Conservation (phyloP, 169 alveolate species). For the Eimeria falciformis region DNA sequence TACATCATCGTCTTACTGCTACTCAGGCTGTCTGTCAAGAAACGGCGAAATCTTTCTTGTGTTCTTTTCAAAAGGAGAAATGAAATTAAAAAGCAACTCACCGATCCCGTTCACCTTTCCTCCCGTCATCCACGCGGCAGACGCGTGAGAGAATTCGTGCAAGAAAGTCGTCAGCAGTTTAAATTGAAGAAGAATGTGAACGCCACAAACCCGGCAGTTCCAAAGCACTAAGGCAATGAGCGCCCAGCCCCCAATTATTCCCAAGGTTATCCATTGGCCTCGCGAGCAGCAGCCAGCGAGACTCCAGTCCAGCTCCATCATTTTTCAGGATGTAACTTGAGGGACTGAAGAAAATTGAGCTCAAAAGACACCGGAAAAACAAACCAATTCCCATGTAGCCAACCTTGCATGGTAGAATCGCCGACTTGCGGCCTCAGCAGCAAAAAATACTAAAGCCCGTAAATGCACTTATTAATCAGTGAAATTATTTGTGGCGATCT, state of each 20-base stretch:
- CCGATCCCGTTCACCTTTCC: constrained; percentile 85
- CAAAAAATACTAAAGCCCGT: too few species aligned
- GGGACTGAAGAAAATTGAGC: too few species aligned
- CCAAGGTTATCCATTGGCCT: constrained; percentile 74
- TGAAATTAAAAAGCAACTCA: background rate
- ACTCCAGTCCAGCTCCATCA: constrained; percentile 69
- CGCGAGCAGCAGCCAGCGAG: constrained; percentile 66
- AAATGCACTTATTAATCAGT: too few species aligned
- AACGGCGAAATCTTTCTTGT: background rate
- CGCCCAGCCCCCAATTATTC: constrained; percentile 59
- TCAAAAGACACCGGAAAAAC: too few species aligned
- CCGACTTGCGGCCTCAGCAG: too few species aligned
- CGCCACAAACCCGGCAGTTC: constrained; percentile 60
- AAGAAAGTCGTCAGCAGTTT: constrained; percentile 84
- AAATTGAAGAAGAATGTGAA: constrained; percentile 81
- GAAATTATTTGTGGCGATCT: too few species aligned
- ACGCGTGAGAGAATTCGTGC: constrained; percentile 86
- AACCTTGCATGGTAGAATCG: too few species aligned
- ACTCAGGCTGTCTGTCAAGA: background rate
- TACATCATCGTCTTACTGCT: background rate
- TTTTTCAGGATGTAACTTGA: background rate
- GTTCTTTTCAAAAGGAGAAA: background rate
- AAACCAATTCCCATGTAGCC: too few species aligned
- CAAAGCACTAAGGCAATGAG: constrained; percentile 51
- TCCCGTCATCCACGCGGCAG: constrained; percentile 86